Base-by-base conservation (phyloP, 2,329 filamentous ascomycete genomes). In the Colletotrichum sublineola region DNA sequence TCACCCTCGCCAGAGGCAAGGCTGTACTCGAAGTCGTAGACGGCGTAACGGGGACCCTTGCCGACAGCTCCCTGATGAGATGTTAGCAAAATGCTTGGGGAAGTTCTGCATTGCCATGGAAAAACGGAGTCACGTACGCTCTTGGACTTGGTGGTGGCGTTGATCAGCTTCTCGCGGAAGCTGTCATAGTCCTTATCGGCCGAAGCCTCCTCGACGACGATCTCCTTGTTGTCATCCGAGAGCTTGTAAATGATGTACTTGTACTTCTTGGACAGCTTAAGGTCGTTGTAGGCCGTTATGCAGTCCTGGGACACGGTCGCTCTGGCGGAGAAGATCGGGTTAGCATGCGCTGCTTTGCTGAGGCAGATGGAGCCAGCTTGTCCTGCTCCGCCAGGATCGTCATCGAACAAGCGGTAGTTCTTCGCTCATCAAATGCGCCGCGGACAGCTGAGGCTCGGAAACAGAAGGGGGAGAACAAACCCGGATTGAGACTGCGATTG, bases 191-290 rank as follows among this genome's bases (percentile, higher is more conserved):
- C 90, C 76, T 84, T 84, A 77, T 91, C 87, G 74, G 84, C 85
- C 71, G 91, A 93, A 67, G 90, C 87, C 82, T 94, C 90, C 84
- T 96, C 93, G 78, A 96, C 90, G 72, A 93, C 91, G 81, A 96
- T 94, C 85, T 94, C 84, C 85, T 92, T 94, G 88, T 91, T 91
- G 87, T 95, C 89, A 84, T 95, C 93, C 76, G 91, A 92, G 81
- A 96, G 90, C 89, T 95, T 94, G 91, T 90, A 96, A 88, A 96
- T 91, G 86, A 96, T 92, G 89, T 90, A 97, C 86, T 94, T 95
- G 86, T 90, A 88, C 86, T 90, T 91, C 85, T 95, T 95, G 84
- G 85, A 87, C 78, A 95, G 91, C 90, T 96, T 96, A 77, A 96
- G 89, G 77, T 95, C 92, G 84, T 95, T 94, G 89, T 92, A 96